phyloP scores from a whole-genome alignment of 1,139 yeast species.

The Wickerhamomyces sp. region DNA sequence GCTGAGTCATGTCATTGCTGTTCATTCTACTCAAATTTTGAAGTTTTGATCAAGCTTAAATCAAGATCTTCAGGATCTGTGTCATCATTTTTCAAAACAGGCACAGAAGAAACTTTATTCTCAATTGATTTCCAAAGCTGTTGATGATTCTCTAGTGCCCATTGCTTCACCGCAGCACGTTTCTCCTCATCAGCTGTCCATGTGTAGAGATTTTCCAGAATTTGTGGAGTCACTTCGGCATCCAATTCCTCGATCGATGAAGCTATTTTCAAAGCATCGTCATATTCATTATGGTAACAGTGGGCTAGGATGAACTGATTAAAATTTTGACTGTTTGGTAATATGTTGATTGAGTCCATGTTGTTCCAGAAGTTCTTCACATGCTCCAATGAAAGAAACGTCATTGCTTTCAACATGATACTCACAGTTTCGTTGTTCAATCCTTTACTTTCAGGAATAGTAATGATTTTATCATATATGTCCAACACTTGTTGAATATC shows the following conservation, averaged over 20 bases:
- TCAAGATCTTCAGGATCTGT: conserved; percentile 1
- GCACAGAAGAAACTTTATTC: conserved; percentile 32
- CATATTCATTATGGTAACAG: conserved; percentile 62
- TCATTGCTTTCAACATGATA: conserved; percentile 65
- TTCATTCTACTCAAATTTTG: too few relatives aligned
- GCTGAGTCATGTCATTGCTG: too few relatives aligned
- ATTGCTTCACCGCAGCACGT: conserved; percentile 43
- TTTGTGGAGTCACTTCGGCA: conserved; percentile 43
- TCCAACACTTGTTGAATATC: conserved; percentile 59
- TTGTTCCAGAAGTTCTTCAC: conserved; percentile 64
- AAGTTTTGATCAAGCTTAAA: not conserved
- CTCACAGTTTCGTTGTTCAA: conserved; percentile 67
- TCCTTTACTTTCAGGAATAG: conserved; percentile 49
- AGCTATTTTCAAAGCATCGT: conserved; percentile 53
- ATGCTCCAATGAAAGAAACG: conserved; percentile 54
- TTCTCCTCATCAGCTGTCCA: conserved; percentile 50
- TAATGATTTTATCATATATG: conserved; percentile 53
- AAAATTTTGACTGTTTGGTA: conserved; percentile 53
- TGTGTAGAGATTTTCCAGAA: conserved; percentile 54
- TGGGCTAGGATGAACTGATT: conserved; percentile 69
- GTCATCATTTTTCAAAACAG: conserved; percentile 22
- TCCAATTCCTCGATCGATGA: conserved; percentile 50
- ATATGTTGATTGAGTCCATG: conserved; percentile 43
- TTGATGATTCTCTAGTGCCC: conserved; percentile 47
- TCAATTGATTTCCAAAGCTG: conserved; percentile 44